Base-by-base conservation (phyloP, 345 rosid genomes). In the Sisymbrium irio region DNA sequence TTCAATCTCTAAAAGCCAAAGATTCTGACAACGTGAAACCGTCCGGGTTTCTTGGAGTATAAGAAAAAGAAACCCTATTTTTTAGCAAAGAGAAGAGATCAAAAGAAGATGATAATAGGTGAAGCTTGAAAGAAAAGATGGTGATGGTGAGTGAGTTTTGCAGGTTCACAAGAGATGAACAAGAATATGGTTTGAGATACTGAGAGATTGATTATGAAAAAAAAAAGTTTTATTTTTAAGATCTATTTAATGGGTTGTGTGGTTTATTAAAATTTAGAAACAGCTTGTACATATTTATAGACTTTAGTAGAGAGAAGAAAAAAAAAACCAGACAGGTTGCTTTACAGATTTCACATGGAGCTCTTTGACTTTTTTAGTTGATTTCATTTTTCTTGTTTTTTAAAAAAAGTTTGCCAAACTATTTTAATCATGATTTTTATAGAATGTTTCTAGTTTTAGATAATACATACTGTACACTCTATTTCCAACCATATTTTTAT, bases 321-420 rank as follows among this genome's bases (percentile, higher is more conserved):
- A 51, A 57, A 44, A 50, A n/a, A 55, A 39, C 42, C 37, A 54
- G 69, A 46, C 27, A 76, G 32, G 67, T 57, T 70, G 57, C 72
- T 70, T 59, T 64, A 50, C 4, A 39, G 69, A 22, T 77, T 77
- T 77, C 80, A 77, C 80, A 72, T 77, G 80, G 69, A 59, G 69
- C 72, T 59, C 77, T 72, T 72, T 72, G 77, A 72, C 80, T 58
- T 72, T 77, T 62, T n/a, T 17, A 6, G 5, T 67, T 74, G 22
- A n/a, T 46, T 65, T 63, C 0, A 1, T 11, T 4, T 49, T 30
- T 17, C 4, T 30, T 14, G 6, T 60, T 18, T 32, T 60, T 25
- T 3, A n/a, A n/a, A n/a, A n/a, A 22, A 5, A 37, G 18, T 19
- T 71, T 65, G 54, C 42, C 40, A 32, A 59, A 54, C 22, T 17